Evolutionary conservation across 371 early-diverging fungal genomes (phyloP).

Genomic region (Syncephalastrum contaminatum): DNA sequence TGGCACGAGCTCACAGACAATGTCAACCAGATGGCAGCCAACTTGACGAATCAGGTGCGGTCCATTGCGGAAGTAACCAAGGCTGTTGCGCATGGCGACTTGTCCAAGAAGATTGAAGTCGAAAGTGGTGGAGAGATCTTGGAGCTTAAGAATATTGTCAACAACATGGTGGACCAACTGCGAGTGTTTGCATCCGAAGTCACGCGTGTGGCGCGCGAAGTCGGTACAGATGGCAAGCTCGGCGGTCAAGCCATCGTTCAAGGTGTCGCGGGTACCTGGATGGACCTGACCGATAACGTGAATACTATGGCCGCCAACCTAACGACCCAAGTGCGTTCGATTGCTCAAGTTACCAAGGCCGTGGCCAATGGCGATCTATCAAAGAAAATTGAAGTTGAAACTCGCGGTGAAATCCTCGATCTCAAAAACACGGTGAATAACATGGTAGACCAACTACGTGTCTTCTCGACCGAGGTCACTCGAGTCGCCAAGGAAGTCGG

Average conservation of each 20-base stretch:
- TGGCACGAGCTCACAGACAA: conserved; percentile 65
- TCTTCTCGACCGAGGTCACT: conserved; percentile 54
- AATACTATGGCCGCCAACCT: conserved; percentile 42
- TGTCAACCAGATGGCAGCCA: conserved; percentile 59
- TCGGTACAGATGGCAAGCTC: conserved; percentile 45
- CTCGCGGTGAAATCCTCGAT: conserved; percentile 59
- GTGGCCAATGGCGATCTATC: conserved; percentile 56
- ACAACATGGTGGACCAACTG: conserved; percentile 46
- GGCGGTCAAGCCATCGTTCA: conserved; percentile 29
- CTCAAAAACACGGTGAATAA: conserved; percentile 67
- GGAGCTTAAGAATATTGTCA: conserved; percentile 30
- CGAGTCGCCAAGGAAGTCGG: conserved; percentile 56
- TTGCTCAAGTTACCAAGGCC: conserved; percentile 44
- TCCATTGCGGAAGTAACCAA: conserved; percentile 54
- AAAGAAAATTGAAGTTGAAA: conserved; percentile 58
- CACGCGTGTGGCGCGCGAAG: conserved; percentile 29
- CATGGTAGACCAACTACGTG: conserved; percentile 59
- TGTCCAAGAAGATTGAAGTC: conserved; percentile 30
- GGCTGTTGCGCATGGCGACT: conserved; percentile 60
- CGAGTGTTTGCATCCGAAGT: conserved; percentile 37
- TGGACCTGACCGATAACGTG: conserved; percentile 43
- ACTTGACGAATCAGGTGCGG: conserved; percentile 54
- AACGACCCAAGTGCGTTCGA: conserved; percentile 46
- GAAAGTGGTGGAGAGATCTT: conserved; percentile 34
- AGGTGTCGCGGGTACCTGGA: conserved; percentile 48